Percentiles rank a stretch among this genome's conserved stretches.
Evolutionary conservation across 2,329 filamentous ascomycete genomes (phyloP).

Genomic region (Botryotinia narcissicola): DNA sequence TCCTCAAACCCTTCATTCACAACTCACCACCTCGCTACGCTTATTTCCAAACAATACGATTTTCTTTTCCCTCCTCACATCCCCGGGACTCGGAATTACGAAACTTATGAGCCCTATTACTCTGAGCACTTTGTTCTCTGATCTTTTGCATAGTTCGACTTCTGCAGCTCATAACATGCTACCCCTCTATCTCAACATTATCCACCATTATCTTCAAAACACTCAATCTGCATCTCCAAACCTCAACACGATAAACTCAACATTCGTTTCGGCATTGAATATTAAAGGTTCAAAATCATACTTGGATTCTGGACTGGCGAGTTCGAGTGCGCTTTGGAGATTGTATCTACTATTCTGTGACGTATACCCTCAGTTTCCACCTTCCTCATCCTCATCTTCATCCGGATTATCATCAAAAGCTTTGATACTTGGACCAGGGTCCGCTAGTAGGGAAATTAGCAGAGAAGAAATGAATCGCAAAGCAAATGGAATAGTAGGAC

Average conservation of each 20-base stretch:
- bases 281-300: conserved; percentile 43
- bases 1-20: conserved; percentile 60
- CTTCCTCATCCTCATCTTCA: neutral
- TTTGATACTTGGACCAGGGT: neutral
- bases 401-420: neutral
- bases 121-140: neutral
- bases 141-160: neutral
- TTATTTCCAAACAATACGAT: conserved; percentile 74
- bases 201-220: conserved; percentile 5
- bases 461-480: neutral
- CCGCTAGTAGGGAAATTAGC: neutral
- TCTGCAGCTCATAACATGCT: conserved; percentile 40
- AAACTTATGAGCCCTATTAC: conserved; percentile 6
- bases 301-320: conserved; percentile 34
- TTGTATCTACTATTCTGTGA: conserved; percentile 51
- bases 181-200: conserved; percentile 51
- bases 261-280: neutral
- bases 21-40: conserved; percentile 58
- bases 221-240: conserved; percentile 31
- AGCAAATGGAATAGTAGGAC: conserved; percentile 40
- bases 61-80: conserved; percentile 67
- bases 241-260: conserved; percentile 1
- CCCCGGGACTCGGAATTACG: neutral
- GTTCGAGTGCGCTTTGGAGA: conserved; percentile 49
- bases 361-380: conserved; percentile 39